Conservation (phyloP, 2,329 filamentous ascomycete genomes). For the Ceratocystis albifundus region DNA sequence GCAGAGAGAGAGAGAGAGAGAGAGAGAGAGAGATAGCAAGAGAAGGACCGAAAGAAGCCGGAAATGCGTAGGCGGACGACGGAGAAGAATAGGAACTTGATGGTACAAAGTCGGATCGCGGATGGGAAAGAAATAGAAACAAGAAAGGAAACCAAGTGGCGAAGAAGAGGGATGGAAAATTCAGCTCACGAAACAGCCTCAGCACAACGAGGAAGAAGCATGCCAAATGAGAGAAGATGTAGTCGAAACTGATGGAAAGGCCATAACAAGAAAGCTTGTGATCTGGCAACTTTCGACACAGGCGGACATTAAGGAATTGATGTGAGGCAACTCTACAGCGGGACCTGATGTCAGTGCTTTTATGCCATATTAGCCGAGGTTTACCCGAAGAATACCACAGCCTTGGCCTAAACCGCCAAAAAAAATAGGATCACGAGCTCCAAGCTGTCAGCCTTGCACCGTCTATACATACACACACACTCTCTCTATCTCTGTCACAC, state of each 20-base stretch:
- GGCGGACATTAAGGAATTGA: background rate
- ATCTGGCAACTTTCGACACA: slow-evolving; percentile 18
- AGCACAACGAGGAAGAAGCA: background rate
- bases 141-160: background rate
- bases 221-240: background rate
- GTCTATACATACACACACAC: background rate
- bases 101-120: too few relatives aligned
- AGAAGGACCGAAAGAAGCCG: background rate
- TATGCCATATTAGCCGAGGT: background rate
- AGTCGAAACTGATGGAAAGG: background rate
- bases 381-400: background rate
- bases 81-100: background rate
- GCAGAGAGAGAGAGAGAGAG: background rate
- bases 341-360: slow-evolving; percentile 1
- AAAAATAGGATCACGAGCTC: slow-evolving; percentile 5
- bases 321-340: background rate
- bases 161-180: background rate
- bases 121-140: background rate
- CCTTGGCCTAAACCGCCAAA: slow-evolving; percentile 6
- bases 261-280: slow-evolving; percentile 13
- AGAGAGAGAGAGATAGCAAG: background rate
- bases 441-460: background rate
- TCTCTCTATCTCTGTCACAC: too few relatives aligned
- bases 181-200: background rate
- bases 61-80: background rate